A percentile compares a stretch with the other conserved stretches of the same genome.
Evolutionary conservation across 805 yeast genomes (phyloP).

Genomic region (Saturnispora kantuleensis): DNA sequence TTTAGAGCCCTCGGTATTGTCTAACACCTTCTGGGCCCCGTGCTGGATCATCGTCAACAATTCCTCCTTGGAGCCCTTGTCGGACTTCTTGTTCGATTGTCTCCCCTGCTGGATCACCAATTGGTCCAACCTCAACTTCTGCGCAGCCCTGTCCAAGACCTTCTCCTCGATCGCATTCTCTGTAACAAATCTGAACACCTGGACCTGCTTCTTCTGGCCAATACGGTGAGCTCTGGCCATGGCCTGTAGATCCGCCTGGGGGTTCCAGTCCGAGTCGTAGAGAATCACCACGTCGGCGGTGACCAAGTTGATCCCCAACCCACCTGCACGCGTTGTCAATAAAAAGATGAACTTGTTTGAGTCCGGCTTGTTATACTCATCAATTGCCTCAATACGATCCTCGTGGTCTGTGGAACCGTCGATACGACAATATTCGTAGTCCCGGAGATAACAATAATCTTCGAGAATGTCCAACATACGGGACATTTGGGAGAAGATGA

Average conservation of each 20-base stretch:
- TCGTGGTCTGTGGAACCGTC: conserved; percentile 79
- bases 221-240: conserved; percentile 88
- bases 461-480: conserved; percentile 72
- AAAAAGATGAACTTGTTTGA: conserved; percentile 64
- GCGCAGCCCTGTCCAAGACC: conserved; percentile 72
- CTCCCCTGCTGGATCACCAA: conserved; percentile 72
- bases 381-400: conserved; percentile 67
- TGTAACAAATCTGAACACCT: conserved; percentile 66
- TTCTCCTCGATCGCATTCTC: conserved; percentile 81
- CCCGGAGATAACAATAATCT: conserved; percentile 66
- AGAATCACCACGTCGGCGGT: conserved; percentile 70
- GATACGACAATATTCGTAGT: conserved; percentile 63
- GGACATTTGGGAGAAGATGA: conserved; percentile 78
- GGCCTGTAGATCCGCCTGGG: conserved; percentile 82
- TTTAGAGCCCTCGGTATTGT: conserved; percentile 25
- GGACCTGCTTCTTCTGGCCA: conserved; percentile 78
- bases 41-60: conserved; percentile 91
- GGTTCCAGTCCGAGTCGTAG: conserved; percentile 82
- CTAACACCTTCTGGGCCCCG: conserved; percentile 88
- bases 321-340: conserved; percentile 83
- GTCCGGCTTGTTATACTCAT: conserved; percentile 69
- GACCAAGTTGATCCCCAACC: conserved; percentile 75
- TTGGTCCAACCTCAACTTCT: conserved; percentile 68
- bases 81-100: conserved; percentile 22
- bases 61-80: conserved; percentile 53